Evolutionary conservation across 2,329 filamentous ascomycete genomes (phyloP), one percentile per base, ranked within the genome.

Genomic region (Davidsoniella eucalypti): DNA sequence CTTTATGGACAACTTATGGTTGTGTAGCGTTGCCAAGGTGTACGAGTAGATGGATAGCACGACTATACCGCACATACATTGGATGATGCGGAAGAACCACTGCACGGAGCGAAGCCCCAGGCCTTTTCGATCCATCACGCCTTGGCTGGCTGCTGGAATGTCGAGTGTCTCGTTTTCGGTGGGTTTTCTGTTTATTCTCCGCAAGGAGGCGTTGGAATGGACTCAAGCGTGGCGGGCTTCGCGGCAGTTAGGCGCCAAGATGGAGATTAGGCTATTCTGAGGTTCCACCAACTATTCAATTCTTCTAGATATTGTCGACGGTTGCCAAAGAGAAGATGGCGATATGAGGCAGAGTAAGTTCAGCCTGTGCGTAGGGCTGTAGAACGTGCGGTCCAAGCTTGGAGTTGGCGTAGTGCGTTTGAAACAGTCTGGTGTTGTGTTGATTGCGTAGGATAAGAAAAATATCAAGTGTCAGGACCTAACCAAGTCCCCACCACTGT

Each of bases 31-130:
- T 7, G 82, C 78, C 46, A 95, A 76, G 71, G 87, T 93, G 71
- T 93, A 94, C 46, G 80, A 81, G 71, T 82, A 88, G 59, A 92
- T 75, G 57, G 75, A 82, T 54, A 95, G 75, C 54, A 90, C 75
- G 56, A 94, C 72, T 53, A 73, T 78, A 7, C 82, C 72, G 63
- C 78, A 84, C 61, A 76, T 71, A 64, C 94, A 82, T 59, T 86
- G 77, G 51, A 94, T 66, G 56, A 73, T 66, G 57, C 90, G 84
- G 59, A 93, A 68, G 62, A 81, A 71, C 62, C 82, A 82, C 60
- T 86, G 82, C 44, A 75, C 53, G 53, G 74, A 65, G 59, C 85
- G 86, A 58, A 94, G 76, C 58, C 39, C 44, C 23, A 47, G 41
- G 16, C 40, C 23, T 53, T 50, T 53, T 12, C 44, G 39, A 25